Conservation (phyloP, 257 asterid genomes). For the Nicotiana obtusifolia region DNA sequence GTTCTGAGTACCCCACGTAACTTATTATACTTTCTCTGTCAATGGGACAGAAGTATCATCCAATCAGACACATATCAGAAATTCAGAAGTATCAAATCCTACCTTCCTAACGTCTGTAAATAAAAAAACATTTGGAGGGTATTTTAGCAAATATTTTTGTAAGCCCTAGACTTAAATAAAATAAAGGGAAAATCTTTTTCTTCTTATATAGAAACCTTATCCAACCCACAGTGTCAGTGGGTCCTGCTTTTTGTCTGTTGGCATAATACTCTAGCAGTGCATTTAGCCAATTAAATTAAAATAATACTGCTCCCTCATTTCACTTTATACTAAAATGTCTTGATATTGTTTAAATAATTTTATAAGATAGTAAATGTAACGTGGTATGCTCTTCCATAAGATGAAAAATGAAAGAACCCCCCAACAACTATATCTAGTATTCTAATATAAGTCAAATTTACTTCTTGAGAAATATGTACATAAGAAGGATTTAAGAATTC, state of each 20-base stretch:
- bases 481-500: too few relatives aligned
- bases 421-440: not conserved
- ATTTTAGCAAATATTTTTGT: not conserved
- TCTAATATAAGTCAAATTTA: not conserved
- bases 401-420: too few relatives aligned
- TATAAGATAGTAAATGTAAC: too few relatives aligned
- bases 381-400: too few relatives aligned
- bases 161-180: not conserved
- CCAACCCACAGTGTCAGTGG: not conserved
- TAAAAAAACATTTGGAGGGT: not conserved
- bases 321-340: too few relatives aligned
- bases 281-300: too few relatives aligned
- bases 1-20: not conserved
- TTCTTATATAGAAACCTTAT: not conserved
- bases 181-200: not conserved
- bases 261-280: not conserved
- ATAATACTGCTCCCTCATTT: too few relatives aligned
- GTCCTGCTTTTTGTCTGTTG: not conserved
- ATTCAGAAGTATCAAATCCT: not conserved
- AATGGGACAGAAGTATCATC: not conserved
- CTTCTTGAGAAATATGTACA: not conserved
- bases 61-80: not conserved
- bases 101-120: not conserved
- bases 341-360: too few relatives aligned
- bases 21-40: not conserved